Conservation (phyloP, 805 yeast genomes). For the Wickerhamomyces xylosicus region DNA sequence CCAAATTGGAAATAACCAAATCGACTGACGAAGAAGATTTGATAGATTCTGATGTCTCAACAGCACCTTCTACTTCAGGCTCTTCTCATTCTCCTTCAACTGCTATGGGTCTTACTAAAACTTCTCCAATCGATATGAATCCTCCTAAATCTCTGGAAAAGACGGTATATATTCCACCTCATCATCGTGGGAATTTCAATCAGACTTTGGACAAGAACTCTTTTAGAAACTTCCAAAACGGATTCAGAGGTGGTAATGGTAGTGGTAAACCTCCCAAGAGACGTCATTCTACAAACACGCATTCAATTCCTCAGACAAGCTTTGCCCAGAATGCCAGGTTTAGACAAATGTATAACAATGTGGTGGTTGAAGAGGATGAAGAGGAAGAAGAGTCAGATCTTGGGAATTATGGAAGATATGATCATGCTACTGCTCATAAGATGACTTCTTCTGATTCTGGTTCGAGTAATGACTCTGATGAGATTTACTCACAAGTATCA, state of each 20-base stretch:
- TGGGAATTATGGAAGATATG: no score
- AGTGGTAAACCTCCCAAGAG: slow-evolving; percentile 4
- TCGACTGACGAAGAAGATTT: slow-evolving; percentile 10
- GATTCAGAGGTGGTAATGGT: slow-evolving; percentile 11
- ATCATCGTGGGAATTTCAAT: slow-evolving; percentile 31
- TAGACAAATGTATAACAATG: not conserved
- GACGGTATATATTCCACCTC: slow-evolving; percentile 38
- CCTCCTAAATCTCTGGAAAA: slow-evolving; percentile 3
- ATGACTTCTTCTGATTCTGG: no score
- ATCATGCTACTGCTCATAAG: no score
- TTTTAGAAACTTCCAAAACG: slow-evolving; percentile 3
- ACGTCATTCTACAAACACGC: not conserved
- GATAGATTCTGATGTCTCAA: slow-evolving; percentile 18
- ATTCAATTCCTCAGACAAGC: not conserved
- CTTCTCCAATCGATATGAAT: slow-evolving; percentile 6
- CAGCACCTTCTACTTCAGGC: slow-evolving; percentile 13
- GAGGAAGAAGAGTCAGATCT: no score
- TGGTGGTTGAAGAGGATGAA: not conserved
- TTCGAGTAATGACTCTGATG: no score
- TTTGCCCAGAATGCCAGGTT: no score
- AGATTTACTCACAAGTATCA: no score
- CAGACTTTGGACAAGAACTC: not conserved
- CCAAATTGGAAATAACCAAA: not conserved
- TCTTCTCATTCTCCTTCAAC: slow-evolving; percentile 2
- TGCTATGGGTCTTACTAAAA: slow-evolving; percentile 7